Evolutionary conservation across 1,284 basidiomycete species (phyloP).

Genomic region (Erythrobasidium hasegawianum): DNA sequence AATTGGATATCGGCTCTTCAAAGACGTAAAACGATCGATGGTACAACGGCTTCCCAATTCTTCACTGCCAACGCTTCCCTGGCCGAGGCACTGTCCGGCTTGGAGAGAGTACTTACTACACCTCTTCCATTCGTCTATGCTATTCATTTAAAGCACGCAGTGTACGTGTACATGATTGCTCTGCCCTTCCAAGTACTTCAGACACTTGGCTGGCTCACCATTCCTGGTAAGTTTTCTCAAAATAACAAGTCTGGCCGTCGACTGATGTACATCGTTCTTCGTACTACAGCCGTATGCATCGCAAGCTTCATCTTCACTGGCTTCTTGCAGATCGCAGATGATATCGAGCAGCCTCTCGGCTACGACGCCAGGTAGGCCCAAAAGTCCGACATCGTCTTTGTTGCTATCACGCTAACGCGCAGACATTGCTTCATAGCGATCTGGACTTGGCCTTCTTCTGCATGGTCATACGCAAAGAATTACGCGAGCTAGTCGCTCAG

Average conservation of each 20-base stretch:
- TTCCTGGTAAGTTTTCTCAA: slow-evolving; percentile 54
- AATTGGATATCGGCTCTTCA: slow-evolving; percentile 32
- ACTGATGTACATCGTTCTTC: background rate
- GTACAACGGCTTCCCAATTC: slow-evolving; percentile 57
- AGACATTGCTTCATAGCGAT: slow-evolving; percentile 52
- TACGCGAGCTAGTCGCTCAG: slow-evolving; percentile 66
- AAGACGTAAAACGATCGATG: slow-evolving; percentile 59
- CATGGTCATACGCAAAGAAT: slow-evolving; percentile 59
- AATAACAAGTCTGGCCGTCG: no score
- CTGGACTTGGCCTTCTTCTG: slow-evolving; percentile 66
- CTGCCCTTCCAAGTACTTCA: slow-evolving; percentile 63
- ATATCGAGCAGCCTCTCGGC: slow-evolving; percentile 67
- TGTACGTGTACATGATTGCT: slow-evolving; percentile 55
- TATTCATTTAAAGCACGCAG: slow-evolving; percentile 61
- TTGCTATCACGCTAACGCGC: background rate
- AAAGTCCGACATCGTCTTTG: slow-evolving; percentile 9
- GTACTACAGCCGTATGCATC: slow-evolving; percentile 18
- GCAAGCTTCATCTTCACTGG: slow-evolving; percentile 47
- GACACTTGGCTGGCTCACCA: slow-evolving; percentile 57
- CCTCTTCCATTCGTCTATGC: slow-evolving; percentile 64
- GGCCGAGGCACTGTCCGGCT: slow-evolving; percentile 58
- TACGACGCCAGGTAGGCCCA: slow-evolving; percentile 53
- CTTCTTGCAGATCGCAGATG: slow-evolving; percentile 67
- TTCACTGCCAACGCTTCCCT: slow-evolving; percentile 50
- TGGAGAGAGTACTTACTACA: slow-evolving; percentile 38